Base-by-base conservation (phyloP, 176 grass and related monocot species). In the Carex littledalei region DNA sequence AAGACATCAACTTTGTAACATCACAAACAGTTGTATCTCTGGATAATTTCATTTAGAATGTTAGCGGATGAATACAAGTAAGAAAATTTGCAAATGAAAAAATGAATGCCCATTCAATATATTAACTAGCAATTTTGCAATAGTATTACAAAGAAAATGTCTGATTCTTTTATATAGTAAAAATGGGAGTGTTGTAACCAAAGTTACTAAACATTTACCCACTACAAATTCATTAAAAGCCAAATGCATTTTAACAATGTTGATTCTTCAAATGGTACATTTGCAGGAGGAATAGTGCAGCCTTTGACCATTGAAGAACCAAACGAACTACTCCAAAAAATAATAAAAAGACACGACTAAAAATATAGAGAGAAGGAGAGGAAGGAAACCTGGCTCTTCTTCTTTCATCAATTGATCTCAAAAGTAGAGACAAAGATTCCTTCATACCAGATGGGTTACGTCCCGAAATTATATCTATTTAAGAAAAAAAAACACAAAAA, bases 1-100 rank as follows among this genome's bases (percentile, higher is more conserved):
- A 62, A 80, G 85, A 67, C 91, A 99, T 94, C 76, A 99, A 89
- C 83, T 89, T 95, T 69, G 77, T 81, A 37, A 95, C 80, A 63
- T 95, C 93, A 84, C 68, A 78, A 66, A 93, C 81, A 84, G 94
- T 85, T 63, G 53, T 66, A 84, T 95, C 90, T 82, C 96, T 99
- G 85, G 37, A 88, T 68, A 85, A 92, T 79, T 49, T 50, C 87
- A 79, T 67, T 26, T 81, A 39, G 83, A 63, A 85, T 74, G 87
- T 89, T 65, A 89, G 17, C 13, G 39, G n/a, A 87, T 80, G 13
- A 37, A 45, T 63, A 32, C 50, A 86, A 72, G 29, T 37, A 81
- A 80, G 47, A 37, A 21, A 84, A 73, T 29, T 43, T 37, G 81
- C 49, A 64, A 60, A 31, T 65, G 21, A 78, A 85, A 54, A 11